phyloP scores from a whole-genome alignment of 768 basidiomycete genomes.

The Podaxis rugospora region DNA sequence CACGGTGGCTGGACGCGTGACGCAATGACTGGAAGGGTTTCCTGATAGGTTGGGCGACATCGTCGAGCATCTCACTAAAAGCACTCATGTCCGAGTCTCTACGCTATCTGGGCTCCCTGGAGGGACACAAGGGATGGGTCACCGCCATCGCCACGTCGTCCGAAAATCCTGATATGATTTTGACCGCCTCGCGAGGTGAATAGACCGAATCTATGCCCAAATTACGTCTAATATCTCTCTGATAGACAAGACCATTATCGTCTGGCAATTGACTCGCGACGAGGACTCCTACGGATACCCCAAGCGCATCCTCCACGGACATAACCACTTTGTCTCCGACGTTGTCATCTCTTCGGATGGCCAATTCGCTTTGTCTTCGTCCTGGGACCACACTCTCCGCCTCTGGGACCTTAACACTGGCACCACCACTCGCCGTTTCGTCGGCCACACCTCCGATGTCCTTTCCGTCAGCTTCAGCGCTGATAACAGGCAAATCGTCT shows the following conservation, averaged over 20 bases:
- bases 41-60: conserved; percentile 27
- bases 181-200: conserved; percentile 93
- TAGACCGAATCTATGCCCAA: conserved; percentile 22
- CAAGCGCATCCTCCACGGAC: conserved; percentile 95
- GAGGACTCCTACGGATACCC: conserved; percentile 92
- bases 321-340: conserved; percentile 99
- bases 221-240: conserved; percentile 22
- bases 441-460: conserved; percentile 97
- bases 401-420: conserved; percentile 99
- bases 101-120: conserved; percentile 86
- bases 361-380: conserved; percentile 98
- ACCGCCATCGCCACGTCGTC: conserved; percentile 98
- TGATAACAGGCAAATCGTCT: conserved; percentile 99
- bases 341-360: conserved; percentile 99
- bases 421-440: conserved; percentile 91
- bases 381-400: conserved; percentile 99
- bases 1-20: conserved; percentile 61
- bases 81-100: conserved; percentile 74
- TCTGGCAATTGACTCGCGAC: conserved; percentile 96
- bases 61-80: conserved; percentile 26
- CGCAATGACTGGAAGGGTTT: conserved; percentile 15
- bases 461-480: conserved; percentile 99
- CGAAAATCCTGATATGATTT: conserved; percentile 98
- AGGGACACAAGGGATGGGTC: conserved; percentile 96
- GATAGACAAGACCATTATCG: conserved; percentile 98